Base-by-base conservation (phyloP, 2,329 filamentous ascomycete genomes). In the Aspergillus clavatus region DNA sequence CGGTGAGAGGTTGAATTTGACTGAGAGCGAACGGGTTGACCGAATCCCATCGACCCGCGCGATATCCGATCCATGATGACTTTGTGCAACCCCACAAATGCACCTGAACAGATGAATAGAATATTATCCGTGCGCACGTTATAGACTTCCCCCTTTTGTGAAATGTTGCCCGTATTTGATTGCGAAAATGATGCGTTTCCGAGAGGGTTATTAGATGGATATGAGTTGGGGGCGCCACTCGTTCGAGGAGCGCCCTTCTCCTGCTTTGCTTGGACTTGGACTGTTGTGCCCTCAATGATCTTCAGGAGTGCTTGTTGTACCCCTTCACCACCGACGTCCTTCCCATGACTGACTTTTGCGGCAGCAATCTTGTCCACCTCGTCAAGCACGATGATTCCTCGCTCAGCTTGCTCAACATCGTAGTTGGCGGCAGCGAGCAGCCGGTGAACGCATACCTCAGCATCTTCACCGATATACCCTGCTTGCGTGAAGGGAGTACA, bases 281-380 rank as follows among this genome's bases (percentile, higher is more conserved):
- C 78, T 19, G 90, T 96, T 1, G 90, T 95, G 6, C 93, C 93
- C 70, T 98, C 93, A 16, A 98, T 88, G 31, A 98, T 89, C 70
- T 97, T 97, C 24, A 98, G 72, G 4, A 98, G 74, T 5, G 93
- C 91, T 69, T 98, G 93, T 61, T 98, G 93, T 0, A 97, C 93
- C 42, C 93, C 93, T 72, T 97, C 93, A 18, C 93, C 93, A 14
- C 90, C 87, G 2, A 98, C 93, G 61, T 98, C 93, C 57, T 94
- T 87, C 16, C 90, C 91, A 48, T 95, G 89, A 49, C 82, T 82
- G 12, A 90, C 86, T 63, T 93, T 91, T 21, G 88, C 83, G 28
- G 87, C 87, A 1, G 93, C 90, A 47, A 97, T 90, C 71, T 98
- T 98, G 73, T 98, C 93, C 44, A 98, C 89, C 70, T 98, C 93